Percentiles rank a stretch among this genome's conserved stretches.
These are phyloP conservation scores for Xylaria sp. DNA, from an alignment of 2,329 filamentous ascomycete genomes.

Conservation along the genomic window DNA sequence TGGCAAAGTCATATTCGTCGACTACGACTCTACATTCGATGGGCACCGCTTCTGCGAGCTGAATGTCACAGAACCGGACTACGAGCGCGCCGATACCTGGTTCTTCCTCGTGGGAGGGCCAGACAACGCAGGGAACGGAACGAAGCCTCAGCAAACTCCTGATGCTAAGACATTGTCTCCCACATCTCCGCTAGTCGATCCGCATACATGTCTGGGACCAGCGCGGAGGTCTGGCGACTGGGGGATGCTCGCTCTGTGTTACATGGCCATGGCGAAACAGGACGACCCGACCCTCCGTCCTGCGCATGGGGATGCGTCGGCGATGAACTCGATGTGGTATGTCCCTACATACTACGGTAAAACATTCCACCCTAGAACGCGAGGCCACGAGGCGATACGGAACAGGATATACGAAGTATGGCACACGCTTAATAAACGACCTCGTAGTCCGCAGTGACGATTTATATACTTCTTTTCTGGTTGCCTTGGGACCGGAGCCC, in stretches of 20 bases:
- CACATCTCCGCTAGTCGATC: slow-evolving; percentile 52
- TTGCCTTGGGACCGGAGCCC: no score
- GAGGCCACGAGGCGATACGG: slow-evolving; percentile 54
- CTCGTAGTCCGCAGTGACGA: neutral
- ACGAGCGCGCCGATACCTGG: slow-evolving; percentile 57
- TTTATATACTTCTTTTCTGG: neutral
- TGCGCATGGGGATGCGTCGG: slow-evolving; percentile 44
- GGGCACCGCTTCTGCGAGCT: slow-evolving; percentile 60
- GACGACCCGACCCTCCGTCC: slow-evolving; percentile 52
- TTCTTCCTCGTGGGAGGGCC: slow-evolving; percentile 60
- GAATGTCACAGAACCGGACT: slow-evolving; percentile 57
- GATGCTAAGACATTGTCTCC: slow-evolving; percentile 43
- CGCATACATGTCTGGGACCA: slow-evolving; percentile 51
- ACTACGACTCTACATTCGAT: slow-evolving; percentile 58
- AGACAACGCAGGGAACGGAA: slow-evolving; percentile 52
- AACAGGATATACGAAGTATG: slow-evolving; percentile 51
- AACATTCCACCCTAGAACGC: slow-evolving; percentile 58
- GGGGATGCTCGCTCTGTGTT: slow-evolving; percentile 57
- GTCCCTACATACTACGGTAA: slow-evolving; percentile 61
- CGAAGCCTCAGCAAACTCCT: slow-evolving; percentile 27
- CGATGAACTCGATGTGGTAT: slow-evolving; percentile 57
- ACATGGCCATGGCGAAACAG: slow-evolving; percentile 56
- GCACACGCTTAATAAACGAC: slow-evolving; percentile 38
- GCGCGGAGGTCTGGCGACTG: slow-evolving; percentile 55
- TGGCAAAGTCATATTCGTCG: slow-evolving; percentile 57